Base-by-base conservation (phyloP, 1,139 yeast genomes). In the Kodamaea sp. region DNA sequence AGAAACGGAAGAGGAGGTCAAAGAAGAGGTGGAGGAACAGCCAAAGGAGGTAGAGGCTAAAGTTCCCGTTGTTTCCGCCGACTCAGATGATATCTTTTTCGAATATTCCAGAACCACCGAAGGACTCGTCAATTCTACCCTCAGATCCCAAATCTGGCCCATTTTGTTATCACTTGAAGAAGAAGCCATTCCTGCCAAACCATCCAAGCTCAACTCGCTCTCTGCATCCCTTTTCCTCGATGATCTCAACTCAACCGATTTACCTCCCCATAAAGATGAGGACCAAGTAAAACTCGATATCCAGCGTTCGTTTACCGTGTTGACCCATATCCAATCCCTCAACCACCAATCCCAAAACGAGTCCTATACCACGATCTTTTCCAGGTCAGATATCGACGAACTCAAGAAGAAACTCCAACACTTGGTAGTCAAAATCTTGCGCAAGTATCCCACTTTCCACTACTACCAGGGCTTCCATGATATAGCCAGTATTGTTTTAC, bases 381-480 rank as follows among this genome's bases (percentile, higher is more conserved):
- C 70, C n/a, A 40, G 46, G 4, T 51, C 57, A 1, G 75, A 69
- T 27, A 50, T 68, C 12, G 56, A 54, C 12, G 48, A 42, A 11
- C 49, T 69, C 38, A 73, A 77, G 45, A 55, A 54, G 5, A 51
- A 71, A 15, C 62, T 87, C 24, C 59, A 61, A 8, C 59, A 59
- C 10, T 49, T 85, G 20, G 75, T 89, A 7, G 59, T 74, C 9
- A 64, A 69, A 16, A 66, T 88, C 2, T 63, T 92, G 15, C 59
- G 88, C 21, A 70, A 69, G 21, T 68, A 83, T 47, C 90, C 90
- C 0, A 50, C 59, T 7, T 63, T 90, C 28, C 67, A 77, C 39
- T 92, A 92, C 57, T 92, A 88, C 55, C 98, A 92, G 59, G 98
- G 98, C 0, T 88, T 76, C 54, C 97, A 92, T 59, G 97, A 92